Evolutionary conservation across 176 grass and related monocot species (phyloP).

Genomic region (Cenchrus purpureus): DNA sequence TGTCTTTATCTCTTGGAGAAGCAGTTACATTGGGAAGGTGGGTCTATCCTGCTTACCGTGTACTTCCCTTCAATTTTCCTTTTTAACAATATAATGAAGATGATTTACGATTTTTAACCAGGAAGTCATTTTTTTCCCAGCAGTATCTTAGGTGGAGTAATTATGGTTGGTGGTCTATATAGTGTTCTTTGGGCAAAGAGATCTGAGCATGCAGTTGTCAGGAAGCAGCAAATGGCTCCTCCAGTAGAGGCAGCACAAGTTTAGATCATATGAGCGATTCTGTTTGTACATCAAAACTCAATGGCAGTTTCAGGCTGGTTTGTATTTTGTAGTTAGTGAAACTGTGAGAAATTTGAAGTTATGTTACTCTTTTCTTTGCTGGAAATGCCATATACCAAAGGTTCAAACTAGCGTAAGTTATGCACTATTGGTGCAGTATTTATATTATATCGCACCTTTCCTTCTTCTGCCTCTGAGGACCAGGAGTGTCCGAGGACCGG

Average conservation of each 20-base stretch:
- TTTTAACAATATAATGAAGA: neutral
- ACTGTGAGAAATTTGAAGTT: neutral
- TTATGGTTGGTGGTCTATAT: slow-evolving; percentile 58
- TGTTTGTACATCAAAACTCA: neutral
- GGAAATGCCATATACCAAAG: neutral
- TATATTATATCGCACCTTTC: neutral
- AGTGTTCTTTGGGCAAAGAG: slow-evolving; percentile 56
- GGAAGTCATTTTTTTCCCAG: neutral
- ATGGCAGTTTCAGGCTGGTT: neutral
- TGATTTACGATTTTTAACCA: neutral
- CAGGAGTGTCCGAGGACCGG: too few species aligned
- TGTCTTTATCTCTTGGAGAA: slow-evolving; percentile 49
- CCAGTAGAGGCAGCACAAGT: slow-evolving; percentile 8
- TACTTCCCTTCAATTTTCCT: neutral
- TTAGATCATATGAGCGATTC: neutral
- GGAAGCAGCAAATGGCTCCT: slow-evolving; percentile 20
- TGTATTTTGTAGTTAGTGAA: neutral
- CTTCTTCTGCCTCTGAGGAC: neutral
- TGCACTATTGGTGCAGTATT: neutral
- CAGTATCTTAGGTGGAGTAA: slow-evolving; percentile 51
- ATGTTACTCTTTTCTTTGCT: neutral
- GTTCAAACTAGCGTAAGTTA: neutral
- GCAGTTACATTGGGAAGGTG: slow-evolving; percentile 53
- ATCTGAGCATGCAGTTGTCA: slow-evolving; percentile 29
- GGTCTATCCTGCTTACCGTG: neutral